phyloP scores from a whole-genome alignment of 768 basidiomycete species.

The Panaeolus papilionaceus region DNA sequence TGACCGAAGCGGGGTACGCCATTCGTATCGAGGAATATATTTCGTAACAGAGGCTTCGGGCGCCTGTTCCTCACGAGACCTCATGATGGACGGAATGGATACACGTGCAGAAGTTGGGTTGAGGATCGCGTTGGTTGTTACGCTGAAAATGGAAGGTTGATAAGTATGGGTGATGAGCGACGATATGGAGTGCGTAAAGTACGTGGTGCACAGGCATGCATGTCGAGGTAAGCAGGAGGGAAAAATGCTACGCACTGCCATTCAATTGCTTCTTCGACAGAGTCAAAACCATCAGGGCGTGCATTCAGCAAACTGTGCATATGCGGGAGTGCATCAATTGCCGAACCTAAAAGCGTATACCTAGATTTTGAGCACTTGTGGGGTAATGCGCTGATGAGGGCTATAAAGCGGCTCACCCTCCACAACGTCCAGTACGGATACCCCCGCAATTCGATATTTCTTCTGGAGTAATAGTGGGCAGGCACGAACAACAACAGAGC shows the following conservation, averaged over 20 bases:
- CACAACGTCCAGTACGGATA: conserved; percentile 87
- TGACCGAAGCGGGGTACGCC: conserved; percentile 84
- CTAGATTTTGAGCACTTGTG: conserved; percentile 5
- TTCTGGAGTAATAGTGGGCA: conserved; percentile 69
- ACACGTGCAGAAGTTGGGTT: conserved; percentile 85
- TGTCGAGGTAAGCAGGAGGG: not conserved
- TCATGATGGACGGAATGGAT: conserved; percentile 84
- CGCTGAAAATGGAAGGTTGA: conserved; percentile 46
- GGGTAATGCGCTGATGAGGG: conserved; percentile 8
- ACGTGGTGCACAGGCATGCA: not conserved
- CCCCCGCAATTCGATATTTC: conserved; percentile 77
- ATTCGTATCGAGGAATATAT: conserved; percentile 54
- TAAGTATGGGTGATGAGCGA: not conserved
- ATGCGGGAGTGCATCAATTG: conserved; percentile 89
- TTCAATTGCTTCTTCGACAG: conserved; percentile 83
- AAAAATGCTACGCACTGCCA: conserved; percentile 84
- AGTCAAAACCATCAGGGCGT: conserved; percentile 86
- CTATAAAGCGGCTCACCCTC: conserved; percentile 60
- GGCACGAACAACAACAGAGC: conserved; percentile 81
- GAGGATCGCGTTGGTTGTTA: conserved; percentile 82
- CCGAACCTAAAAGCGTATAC: conserved; percentile 59
- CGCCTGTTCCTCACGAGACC: conserved; percentile 46
- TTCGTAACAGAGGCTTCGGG: not conserved
- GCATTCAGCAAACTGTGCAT: conserved; percentile 90
- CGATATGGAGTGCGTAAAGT: not conserved